Evolutionary conservation across 1,284 basidiomycete genomes (phyloP).

Genomic region (Ganoderma multipileum): DNA sequence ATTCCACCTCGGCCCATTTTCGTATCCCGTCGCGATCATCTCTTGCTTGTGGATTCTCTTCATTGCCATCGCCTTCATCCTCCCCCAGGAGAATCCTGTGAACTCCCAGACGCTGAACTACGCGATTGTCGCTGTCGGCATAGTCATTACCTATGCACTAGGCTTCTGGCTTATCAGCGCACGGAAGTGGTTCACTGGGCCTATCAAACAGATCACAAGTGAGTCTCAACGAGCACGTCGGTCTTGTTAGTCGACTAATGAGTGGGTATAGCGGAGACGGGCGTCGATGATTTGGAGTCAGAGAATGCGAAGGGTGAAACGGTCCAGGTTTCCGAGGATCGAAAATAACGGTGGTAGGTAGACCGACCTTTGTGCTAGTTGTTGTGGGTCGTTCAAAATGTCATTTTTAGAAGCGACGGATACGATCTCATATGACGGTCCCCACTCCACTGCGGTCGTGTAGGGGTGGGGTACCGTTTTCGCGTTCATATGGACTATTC

Average conservation of each 20-base stretch:
- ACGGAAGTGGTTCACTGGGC: constrained; percentile 73
- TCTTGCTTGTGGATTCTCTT: constrained; percentile 67
- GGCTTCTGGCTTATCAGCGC: constrained; percentile 74
- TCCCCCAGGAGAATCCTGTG: constrained; percentile 73
- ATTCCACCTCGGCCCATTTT: constrained; percentile 71
- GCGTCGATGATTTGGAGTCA: background rate
- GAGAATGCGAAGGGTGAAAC: background rate
- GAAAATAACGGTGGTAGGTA: background rate
- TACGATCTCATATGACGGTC: too few species aligned
- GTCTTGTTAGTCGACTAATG: background rate
- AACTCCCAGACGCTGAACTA: constrained; percentile 77
- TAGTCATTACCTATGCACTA: constrained; percentile 66
- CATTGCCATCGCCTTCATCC: constrained; percentile 71
- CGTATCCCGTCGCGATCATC: constrained; percentile 59
- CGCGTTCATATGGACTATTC: too few species aligned
- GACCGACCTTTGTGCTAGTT: background rate
- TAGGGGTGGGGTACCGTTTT: too few species aligned
- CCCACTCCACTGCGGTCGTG: too few species aligned
- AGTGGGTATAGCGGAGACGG: background rate
- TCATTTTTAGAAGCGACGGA: too few species aligned
- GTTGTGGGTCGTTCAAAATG: too few species aligned
- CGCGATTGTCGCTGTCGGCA: constrained; percentile 74
- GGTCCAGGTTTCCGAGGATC: background rate
- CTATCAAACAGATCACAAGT: constrained; percentile 69
- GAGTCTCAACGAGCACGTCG: background rate